Percentiles rank a stretch among this genome's conserved stretches.
Evolutionary conservation across 257 asterid species (phyloP).

Genomic region (Leonotis leonurus): DNA sequence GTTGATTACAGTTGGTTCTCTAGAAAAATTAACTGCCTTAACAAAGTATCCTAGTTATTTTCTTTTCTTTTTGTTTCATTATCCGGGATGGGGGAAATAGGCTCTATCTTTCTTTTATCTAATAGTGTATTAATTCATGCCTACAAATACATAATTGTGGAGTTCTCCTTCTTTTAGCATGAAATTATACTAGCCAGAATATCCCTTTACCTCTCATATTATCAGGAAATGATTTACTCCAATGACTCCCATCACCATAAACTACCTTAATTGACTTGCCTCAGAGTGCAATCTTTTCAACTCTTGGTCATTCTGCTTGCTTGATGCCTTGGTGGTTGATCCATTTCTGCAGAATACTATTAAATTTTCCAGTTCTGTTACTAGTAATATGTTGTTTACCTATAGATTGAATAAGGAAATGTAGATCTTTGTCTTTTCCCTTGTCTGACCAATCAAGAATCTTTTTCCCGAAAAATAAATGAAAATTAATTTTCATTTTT

Average conservation of each 20-base stretch:
- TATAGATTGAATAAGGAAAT: background rate
- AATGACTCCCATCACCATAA: too few relatives aligned
- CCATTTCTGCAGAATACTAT: background rate
- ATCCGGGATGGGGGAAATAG: background rate
- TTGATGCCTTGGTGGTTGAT: background rate
- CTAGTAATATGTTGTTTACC: background rate
- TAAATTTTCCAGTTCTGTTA: background rate
- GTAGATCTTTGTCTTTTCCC: background rate
- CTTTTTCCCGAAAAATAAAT: background rate
- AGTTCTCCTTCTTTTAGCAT: too few relatives aligned
- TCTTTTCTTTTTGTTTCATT: background rate
- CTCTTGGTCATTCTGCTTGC: background rate
- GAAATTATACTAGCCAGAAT: background rate
- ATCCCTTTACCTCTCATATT: background rate
- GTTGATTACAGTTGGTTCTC: background rate
- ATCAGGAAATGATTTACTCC: too few relatives aligned
- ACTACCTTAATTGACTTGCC: background rate
- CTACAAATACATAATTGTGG: background rate
- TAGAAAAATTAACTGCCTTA: background rate
- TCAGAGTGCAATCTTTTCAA: background rate
- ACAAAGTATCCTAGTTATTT: background rate
- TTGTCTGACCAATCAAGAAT: background rate
- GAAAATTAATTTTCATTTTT: background rate
- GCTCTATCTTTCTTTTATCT: background rate
- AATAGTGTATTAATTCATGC: background rate